A percentile compares a stretch with the other conserved stretches of the same genome.
These are phyloP conservation scores for Cordyceps tenuipes DNA, from an alignment of 2,329 filamentous ascomycete genomes.

Conservation along the genomic window DNA sequence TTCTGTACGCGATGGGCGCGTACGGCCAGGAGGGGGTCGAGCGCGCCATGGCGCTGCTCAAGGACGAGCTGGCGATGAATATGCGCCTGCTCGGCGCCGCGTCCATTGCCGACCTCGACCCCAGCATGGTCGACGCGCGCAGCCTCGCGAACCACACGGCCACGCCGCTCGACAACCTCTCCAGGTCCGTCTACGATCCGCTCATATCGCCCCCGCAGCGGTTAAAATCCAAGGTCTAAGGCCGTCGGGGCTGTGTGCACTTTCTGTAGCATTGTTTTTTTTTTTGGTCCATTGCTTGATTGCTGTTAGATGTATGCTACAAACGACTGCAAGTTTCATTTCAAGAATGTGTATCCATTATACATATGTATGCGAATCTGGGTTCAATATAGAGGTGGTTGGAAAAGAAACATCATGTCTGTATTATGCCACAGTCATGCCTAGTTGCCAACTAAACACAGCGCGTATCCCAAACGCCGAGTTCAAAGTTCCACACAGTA, in stretches of 20 bases:
- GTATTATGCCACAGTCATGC: background rate
- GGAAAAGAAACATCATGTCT: background rate
- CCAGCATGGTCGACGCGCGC: conserved; percentile 69
- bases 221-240: conserved; percentile 42
- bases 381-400: background rate
- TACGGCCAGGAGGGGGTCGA: conserved; percentile 85
- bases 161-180: conserved; percentile 41
- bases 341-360: background rate
- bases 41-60: conserved; percentile 82
- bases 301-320: background rate
- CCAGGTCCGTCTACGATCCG: conserved; percentile 44
- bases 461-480: background rate
- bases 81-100: conserved; percentile 87
- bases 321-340: background rate
- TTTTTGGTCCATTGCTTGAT: background rate
- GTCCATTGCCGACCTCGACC: conserved; percentile 67
- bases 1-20: conserved; percentile 91
- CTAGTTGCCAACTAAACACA: background rate
- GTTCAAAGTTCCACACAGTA: background rate
- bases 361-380: background rate
- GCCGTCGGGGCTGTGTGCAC: background rate
- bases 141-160: conserved; percentile 51
- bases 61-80: conserved; percentile 98
- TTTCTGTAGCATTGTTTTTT: background rate
- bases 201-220: conserved; percentile 44